phyloP scores from a whole-genome alignment of 2,329 filamentous ascomycete genomes.

The Aspergillus jensenii region DNA sequence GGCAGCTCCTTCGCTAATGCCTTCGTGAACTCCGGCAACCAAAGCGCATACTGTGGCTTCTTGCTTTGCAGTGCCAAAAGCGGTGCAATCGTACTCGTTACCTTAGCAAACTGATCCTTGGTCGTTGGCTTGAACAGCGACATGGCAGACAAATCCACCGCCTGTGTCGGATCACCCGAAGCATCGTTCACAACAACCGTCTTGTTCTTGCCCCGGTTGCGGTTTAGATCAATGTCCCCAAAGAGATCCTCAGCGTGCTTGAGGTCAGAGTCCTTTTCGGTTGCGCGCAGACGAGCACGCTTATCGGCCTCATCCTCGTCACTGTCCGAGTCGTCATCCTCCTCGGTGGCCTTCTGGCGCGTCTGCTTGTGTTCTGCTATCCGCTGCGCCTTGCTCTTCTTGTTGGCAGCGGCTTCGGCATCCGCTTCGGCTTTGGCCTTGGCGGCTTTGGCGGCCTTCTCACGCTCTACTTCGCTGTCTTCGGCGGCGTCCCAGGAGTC shows the following conservation, averaged over 20 bases:
- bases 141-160: constrained; percentile 77
- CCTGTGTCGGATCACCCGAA: constrained; percentile 67
- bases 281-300: constrained; percentile 71
- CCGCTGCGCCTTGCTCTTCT: constrained; percentile 85
- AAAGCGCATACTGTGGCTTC: constrained; percentile 87
- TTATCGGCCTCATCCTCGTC: constrained; percentile 66
- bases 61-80: constrained; percentile 73
- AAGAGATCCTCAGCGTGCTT: constrained; percentile 90
- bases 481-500: constrained; percentile 97
- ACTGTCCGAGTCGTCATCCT: constrained; percentile 58
- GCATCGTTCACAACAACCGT: constrained; percentile 64
- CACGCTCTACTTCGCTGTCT: constrained; percentile 93
- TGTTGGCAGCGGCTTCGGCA: constrained; percentile 80
- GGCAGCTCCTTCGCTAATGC: constrained; percentile 82
- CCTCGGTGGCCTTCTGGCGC: constrained; percentile 50
- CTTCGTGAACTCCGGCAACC: constrained; percentile 89
- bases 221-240: constrained; percentile 69
- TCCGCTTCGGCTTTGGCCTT: constrained; percentile 88
- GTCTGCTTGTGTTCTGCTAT: constrained; percentile 75
- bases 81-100: constrained; percentile 77
- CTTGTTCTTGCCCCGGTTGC: constrained; percentile 64
- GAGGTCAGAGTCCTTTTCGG: constrained; percentile 85
- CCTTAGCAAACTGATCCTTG: constrained; percentile 78
- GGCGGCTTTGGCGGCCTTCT: constrained; percentile 85
- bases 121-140: constrained; percentile 86